A percentile compares a stretch with the other conserved stretches of the same genome.
phyloP scores from a whole-genome alignment of 75 land plant genomes.

The Ceratopteris richardii region DNA sequence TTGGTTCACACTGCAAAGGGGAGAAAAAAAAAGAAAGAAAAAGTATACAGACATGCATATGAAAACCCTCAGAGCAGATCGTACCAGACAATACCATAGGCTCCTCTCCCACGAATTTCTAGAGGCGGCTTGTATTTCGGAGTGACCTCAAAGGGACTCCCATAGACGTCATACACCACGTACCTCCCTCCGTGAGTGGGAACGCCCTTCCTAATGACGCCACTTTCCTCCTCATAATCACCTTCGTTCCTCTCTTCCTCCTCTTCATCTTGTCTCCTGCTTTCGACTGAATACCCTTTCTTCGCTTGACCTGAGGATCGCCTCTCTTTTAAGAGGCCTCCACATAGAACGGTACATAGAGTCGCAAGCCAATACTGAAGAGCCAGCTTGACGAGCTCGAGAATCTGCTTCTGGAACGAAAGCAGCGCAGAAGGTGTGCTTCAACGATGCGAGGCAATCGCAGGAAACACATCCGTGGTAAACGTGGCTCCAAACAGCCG shows the following conservation, averaged over 20 bases:
- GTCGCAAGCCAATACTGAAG: conserved; percentile 1
- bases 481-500: too few relatives aligned
- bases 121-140: conserved; percentile 66
- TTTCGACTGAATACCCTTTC: too few relatives aligned
- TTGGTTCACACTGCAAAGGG: too few relatives aligned
- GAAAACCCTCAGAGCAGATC: too few relatives aligned
- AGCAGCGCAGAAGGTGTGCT: too few relatives aligned
- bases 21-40: too few relatives aligned
- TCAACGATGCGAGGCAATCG: too few relatives aligned
- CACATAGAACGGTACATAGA: conserved; percentile 1
- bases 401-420: too few relatives aligned
- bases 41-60: too few relatives aligned
- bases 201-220: conserved; percentile 13
- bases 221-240: conserved; percentile 11
- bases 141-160: conserved; percentile 79
- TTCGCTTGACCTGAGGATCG: neutral
- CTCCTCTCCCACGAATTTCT: conserved; percentile 50
- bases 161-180: conserved; percentile 76
- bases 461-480: too few relatives aligned
- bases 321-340: neutral
- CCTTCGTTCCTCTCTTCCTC: conserved; percentile 6
- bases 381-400: conserved; percentile 3
- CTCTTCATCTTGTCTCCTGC: neutral
- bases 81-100: conserved; percentile 64
- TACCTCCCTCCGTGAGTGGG: conserved; percentile 56